Evolutionary conservation across 176 grass and related monocot species (phyloP).

Genomic region (Elaeis guineensis): DNA sequence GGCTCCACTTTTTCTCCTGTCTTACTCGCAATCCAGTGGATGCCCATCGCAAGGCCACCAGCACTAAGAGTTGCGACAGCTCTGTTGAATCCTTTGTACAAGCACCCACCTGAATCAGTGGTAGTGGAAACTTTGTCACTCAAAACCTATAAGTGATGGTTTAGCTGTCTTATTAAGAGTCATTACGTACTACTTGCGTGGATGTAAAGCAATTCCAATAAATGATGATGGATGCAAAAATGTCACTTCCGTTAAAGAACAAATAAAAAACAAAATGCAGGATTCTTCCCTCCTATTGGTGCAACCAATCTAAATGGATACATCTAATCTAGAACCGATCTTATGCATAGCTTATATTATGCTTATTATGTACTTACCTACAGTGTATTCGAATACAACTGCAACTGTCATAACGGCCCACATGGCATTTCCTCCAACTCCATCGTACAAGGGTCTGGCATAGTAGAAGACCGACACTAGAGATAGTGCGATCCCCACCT

Average conservation of each 20-base stretch:
- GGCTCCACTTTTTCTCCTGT: slow-evolving; percentile 57
- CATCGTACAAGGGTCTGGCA: slow-evolving; percentile 43
- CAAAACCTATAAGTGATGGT: no score
- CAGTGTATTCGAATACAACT: slow-evolving; percentile 68
- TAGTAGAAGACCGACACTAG: slow-evolving; percentile 66
- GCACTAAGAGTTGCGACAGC: slow-evolving; percentile 58
- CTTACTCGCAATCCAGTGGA: slow-evolving; percentile 63
- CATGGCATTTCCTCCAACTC: slow-evolving; percentile 57
- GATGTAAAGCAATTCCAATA: no score
- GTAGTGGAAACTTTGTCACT: no score
- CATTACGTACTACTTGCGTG: no score
- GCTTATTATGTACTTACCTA: slow-evolving; percentile 35
- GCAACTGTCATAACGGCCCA: slow-evolving; percentile 67
- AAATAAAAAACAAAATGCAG: no score
- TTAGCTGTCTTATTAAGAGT: no score
- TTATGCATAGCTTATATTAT: not conserved
- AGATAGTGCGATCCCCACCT: slow-evolving; percentile 54
- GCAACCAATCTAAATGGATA: no score
- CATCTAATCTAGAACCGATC: no score
- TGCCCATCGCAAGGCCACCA: slow-evolving; percentile 55
- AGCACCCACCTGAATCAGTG: slow-evolving; percentile 54
- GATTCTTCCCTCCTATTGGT: no score
- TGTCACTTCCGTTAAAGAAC: no score
- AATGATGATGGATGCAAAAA: no score
- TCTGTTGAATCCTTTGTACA: slow-evolving; percentile 90